Base-by-base conservation (phyloP, 768 basidiomycete genomes). In the Podaxis carcinomalis region DNA sequence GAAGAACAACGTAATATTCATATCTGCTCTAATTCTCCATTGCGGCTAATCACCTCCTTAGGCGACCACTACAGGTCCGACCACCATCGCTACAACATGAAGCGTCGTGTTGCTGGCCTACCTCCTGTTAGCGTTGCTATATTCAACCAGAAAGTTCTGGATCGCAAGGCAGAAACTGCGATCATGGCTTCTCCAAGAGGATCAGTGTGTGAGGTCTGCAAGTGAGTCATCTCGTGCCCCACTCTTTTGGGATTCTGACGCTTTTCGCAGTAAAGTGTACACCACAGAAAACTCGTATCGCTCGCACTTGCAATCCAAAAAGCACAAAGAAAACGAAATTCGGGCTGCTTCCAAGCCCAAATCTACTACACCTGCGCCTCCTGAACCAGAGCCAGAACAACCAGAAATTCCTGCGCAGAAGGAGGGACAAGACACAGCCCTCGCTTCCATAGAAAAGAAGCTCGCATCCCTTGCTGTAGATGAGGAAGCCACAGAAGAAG, bases 61-160 rank as follows among this genome's bases (percentile, higher is more conserved):
- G 91, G 96, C 62, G 75, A 77, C 0, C 97, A 99, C 71, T 98
- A 96, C 73, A 85, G 87, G 64, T 92, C 93, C 25, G 97, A 99
- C 74, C 90, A 92, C 73, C 97, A 99, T 77, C 81, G 95, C 56
- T 99, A 99, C 76, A 99, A 99, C 70, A 93, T 98, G 87, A 96
- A 96, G 79, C 90, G 95, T 65, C 87, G 94, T 28, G 91, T 98
- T 16, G 95, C 96, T 1, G 85, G 83, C 4, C 82, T 99, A 1
- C 90, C 93, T 7, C 95, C 96, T 1, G 86, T 99, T 68, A 87
- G 85, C 61, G 83, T 81, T 0, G 74, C 80, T 5, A 66, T 88
- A 1, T 99, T 98, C 76, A 89, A 95, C 67, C 84, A 93, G 68
- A 98, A 98, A 69, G 89, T 97, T 11, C 70, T 89, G 28, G 91